Percentiles rank a stretch among this genome's conserved stretches.
These are phyloP conservation scores for Posidonia australis DNA, from an alignment of 106 monocot species.

Conservation along the genomic window DNA sequence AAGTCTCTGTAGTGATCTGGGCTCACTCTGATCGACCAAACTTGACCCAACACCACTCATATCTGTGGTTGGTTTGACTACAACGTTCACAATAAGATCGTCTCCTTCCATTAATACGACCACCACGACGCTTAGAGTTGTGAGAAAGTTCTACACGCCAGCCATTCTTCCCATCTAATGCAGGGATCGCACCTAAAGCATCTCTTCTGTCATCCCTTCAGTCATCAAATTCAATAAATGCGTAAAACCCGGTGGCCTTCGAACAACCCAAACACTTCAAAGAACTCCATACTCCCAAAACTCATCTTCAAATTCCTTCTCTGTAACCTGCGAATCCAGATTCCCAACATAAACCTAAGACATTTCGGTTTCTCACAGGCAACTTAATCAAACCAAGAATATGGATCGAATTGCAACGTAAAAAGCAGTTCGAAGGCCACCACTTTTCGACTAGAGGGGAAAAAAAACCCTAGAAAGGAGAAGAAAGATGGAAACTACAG, in stretches of 20 bases:
- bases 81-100: background rate
- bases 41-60: too few species aligned
- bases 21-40: too few species aligned
- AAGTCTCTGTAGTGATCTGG: too few species aligned
- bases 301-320: constrained; percentile 24
- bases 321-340: constrained; percentile 11
- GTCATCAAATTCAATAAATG: constrained; percentile 27
- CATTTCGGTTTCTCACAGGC: constrained; percentile 4
- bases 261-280: constrained; percentile 28
- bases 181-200: constrained; percentile 22
- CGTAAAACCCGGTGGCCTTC: constrained; percentile 29
- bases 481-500: too few species aligned
- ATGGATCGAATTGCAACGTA: too few species aligned
- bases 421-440: too few species aligned
- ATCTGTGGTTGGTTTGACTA: too few species aligned
- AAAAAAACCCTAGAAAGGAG: too few species aligned
- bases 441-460: too few species aligned
- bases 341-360: constrained; percentile 26
- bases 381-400: background rate
- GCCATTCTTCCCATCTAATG: constrained; percentile 25
- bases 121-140: constrained; percentile 15
- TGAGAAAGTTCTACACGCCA: constrained; percentile 28
- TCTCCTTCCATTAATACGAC: constrained; percentile 8
- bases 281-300: constrained; percentile 20
- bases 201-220: constrained; percentile 28